Evolutionary conservation across 768 basidiomycete species (phyloP).

Genomic region (Rhizopogon salebrosus): DNA sequence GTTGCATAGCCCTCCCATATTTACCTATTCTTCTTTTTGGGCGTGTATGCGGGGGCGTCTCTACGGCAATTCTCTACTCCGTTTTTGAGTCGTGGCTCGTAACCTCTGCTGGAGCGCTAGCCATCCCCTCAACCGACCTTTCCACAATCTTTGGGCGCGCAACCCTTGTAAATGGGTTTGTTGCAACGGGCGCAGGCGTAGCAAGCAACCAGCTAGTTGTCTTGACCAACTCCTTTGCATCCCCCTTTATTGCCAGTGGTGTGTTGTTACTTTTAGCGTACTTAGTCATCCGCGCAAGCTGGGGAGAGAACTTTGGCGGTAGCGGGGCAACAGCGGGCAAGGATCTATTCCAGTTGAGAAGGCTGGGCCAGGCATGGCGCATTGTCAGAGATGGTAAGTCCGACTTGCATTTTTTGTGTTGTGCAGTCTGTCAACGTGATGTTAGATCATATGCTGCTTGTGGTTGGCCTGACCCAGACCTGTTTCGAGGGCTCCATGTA

Average conservation of each 20-base stretch:
- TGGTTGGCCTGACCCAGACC: slow-evolving; percentile 69
- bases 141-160: slow-evolving; percentile 70
- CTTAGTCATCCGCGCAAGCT: slow-evolving; percentile 49
- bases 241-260: slow-evolving; percentile 67
- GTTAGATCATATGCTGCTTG: slow-evolving; percentile 55
- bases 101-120: slow-evolving; percentile 48
- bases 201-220: slow-evolving; percentile 61
- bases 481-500: slow-evolving; percentile 86
- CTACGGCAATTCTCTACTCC: slow-evolving; percentile 72
- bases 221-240: slow-evolving; percentile 43
- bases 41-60: slow-evolving; percentile 63
- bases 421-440: neutral
- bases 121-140: slow-evolving; percentile 52
- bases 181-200: slow-evolving; percentile 64
- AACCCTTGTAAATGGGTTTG: slow-evolving; percentile 67
- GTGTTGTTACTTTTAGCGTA: slow-evolving; percentile 47
- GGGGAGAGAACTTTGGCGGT: slow-evolving; percentile 70
- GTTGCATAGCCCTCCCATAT: slow-evolving; percentile 50
- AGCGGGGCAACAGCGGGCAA: slow-evolving; percentile 24
- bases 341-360: slow-evolving; percentile 47
- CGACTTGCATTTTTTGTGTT: neutral
- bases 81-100: slow-evolving; percentile 78
- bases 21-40: slow-evolving; percentile 60
- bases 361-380: slow-evolving; percentile 50
- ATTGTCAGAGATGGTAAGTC: slow-evolving; percentile 48